phyloP scores from a whole-genome alignment of 2,329 filamentous ascomycete species.

The Daldinia eschscholtzii region DNA sequence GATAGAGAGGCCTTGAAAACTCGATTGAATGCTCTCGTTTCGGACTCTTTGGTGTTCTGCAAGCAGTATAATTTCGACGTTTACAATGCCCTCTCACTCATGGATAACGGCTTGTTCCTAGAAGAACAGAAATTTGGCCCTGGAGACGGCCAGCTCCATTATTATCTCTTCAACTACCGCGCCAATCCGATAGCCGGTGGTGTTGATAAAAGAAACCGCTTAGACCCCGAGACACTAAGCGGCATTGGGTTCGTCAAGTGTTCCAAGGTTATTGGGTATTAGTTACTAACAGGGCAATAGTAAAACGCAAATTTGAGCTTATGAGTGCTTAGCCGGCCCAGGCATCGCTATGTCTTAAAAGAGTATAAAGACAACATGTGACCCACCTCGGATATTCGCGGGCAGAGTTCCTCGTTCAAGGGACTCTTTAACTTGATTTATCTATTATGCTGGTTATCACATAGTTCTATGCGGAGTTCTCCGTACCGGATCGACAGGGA shows the following conservation, averaged over 20 bases:
- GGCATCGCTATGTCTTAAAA: constrained; percentile 11
- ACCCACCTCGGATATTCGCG: constrained; percentile 6
- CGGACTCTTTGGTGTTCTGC: constrained; percentile 88
- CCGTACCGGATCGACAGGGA: constrained; percentile 26
- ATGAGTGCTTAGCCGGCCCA: constrained; percentile 4
- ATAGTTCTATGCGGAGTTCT: constrained; percentile 24
- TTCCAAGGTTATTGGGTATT: constrained; percentile 51
- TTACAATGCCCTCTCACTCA: constrained; percentile 92
- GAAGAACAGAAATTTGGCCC: constrained; percentile 94
- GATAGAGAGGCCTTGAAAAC: constrained; percentile 74
- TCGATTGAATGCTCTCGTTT: constrained; percentile 83
- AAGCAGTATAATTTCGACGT: constrained; percentile 91
- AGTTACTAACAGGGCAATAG: constrained; percentile 45
- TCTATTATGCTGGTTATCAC: constrained; percentile 20
- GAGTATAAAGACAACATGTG: constrained; percentile 15
- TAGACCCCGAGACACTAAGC: constrained; percentile 83
- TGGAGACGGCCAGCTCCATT: constrained; percentile 94
- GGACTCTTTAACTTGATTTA: constrained; percentile 17
- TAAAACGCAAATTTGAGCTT: constrained; percentile 51
- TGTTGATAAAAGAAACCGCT: constrained; percentile 80
- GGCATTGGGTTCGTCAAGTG: constrained; percentile 92
- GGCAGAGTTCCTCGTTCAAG: constrained; percentile 15
- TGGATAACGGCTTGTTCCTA: constrained; percentile 95
- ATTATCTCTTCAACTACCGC: constrained; percentile 97
- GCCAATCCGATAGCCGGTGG: constrained; percentile 88